Conservation (phyloP, 495 filamentous ascomycete genomes). For the Penicillium argentinense region DNA sequence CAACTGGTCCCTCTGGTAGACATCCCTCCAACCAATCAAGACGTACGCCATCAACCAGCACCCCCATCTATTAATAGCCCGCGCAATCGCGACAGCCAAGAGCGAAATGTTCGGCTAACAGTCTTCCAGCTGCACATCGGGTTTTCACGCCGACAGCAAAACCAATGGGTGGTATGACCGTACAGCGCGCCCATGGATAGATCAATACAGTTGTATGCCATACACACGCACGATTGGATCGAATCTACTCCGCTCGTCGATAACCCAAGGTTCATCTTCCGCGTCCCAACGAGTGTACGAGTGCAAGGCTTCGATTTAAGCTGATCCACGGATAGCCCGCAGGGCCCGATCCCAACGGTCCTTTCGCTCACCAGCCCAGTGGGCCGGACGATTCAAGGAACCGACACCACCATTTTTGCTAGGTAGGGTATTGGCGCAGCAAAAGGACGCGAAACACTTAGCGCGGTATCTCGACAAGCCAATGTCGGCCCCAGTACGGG, state of each 20-base stretch:
- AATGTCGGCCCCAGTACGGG: not conserved
- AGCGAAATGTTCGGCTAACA: too few species aligned
- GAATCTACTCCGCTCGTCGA: constrained; percentile 13
- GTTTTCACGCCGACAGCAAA: not conserved
- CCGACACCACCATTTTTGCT: too few species aligned
- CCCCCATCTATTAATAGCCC: too few species aligned
- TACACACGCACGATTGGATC: constrained; percentile 13
- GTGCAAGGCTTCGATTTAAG: not conserved
- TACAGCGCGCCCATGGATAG: constrained; percentile 11
- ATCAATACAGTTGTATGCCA: not conserved
- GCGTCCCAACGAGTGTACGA: too few species aligned
- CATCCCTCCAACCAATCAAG: too few species aligned
- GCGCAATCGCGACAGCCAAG: too few species aligned
- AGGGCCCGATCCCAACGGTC: not conserved
- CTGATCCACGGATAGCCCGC: constrained; percentile 8
- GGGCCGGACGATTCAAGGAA: too few species aligned
- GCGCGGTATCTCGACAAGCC: not conserved
- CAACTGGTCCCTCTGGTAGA: too few species aligned
- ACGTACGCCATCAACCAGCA: not conserved
- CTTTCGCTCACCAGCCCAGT: too few species aligned
- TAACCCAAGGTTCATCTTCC: not conserved
- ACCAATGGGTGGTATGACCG: constrained; percentile 4
- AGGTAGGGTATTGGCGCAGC: too few species aligned
- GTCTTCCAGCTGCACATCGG: too few species aligned
- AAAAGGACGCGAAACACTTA: too few species aligned